phyloP scores from a whole-genome alignment of 2,329 filamentous ascomycete genomes.

The Fusarium longipes region DNA sequence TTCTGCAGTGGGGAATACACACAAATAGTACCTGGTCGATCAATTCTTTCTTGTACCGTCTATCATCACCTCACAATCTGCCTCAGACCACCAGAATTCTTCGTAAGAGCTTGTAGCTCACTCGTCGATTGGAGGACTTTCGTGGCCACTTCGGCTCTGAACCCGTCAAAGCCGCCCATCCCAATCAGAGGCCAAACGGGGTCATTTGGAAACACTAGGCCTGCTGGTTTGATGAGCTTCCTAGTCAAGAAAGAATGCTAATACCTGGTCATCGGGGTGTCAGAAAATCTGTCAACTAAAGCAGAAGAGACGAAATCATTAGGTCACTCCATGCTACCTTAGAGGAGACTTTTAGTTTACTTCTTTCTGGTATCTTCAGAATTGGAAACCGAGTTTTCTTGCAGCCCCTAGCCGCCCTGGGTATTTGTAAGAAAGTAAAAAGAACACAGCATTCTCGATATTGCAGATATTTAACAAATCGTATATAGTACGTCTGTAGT shows the following conservation, averaged over 20 bases:
- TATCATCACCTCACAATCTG: slow-evolving; percentile 18
- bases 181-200: slow-evolving; percentile 26
- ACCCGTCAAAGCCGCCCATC: slow-evolving; percentile 28
- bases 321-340: too few relatives aligned
- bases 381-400: too few relatives aligned
- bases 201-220: slow-evolving; percentile 12
- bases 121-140: slow-evolving; percentile 32
- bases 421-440: too few relatives aligned
- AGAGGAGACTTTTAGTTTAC: too few relatives aligned
- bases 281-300: too few relatives aligned
- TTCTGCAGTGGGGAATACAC: background rate
- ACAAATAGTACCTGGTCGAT: slow-evolving; percentile 18
- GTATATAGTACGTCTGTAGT: too few relatives aligned
- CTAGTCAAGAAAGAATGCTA: background rate
- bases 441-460: too few relatives aligned
- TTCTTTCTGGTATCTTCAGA: too few relatives aligned
- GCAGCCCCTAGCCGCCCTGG: too few relatives aligned
- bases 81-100: slow-evolving; percentile 36
- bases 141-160: slow-evolving; percentile 23
- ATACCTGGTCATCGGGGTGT: background rate
- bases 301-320: too few relatives aligned
- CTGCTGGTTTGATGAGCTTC: background rate
- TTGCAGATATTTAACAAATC: too few relatives aligned
- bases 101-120: slow-evolving; percentile 23
- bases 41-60: slow-evolving; percentile 22